Evolutionary conservation across 2,329 filamentous ascomycete species (phyloP).

Genomic region (Fusarium poae): DNA sequence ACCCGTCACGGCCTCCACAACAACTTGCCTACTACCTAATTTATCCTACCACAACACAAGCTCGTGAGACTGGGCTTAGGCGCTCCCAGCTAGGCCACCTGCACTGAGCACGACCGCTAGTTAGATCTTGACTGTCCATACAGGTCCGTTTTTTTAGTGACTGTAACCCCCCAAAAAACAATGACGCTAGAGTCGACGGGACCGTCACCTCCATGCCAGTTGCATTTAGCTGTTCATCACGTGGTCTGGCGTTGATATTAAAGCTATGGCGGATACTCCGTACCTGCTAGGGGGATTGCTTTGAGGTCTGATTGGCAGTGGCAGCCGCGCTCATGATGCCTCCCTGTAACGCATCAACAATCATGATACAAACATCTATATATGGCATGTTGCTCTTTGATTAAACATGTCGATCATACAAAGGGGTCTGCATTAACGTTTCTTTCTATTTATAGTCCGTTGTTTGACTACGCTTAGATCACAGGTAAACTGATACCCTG

Average conservation of each 20-base stretch:
- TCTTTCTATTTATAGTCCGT: not conserved
- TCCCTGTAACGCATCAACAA: not conserved
- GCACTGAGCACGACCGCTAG: slow-evolving; percentile 6
- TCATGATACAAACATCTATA: not conserved
- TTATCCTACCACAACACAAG: slow-evolving; percentile 31
- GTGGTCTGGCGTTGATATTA: slow-evolving; percentile 43
- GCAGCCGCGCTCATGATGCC: slow-evolving; percentile 35
- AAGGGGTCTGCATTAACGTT: not conserved
- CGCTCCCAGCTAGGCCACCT: slow-evolving; percentile 5
- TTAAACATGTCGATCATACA: not conserved
- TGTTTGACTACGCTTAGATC: not conserved
- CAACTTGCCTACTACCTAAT: slow-evolving; percentile 16
- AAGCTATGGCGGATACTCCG: not conserved
- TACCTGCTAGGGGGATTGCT: slow-evolving; percentile 15
- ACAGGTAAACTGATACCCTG: not conserved
- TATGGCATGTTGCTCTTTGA: not conserved
- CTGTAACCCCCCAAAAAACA: slow-evolving; percentile 20
- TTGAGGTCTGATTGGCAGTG: slow-evolving; percentile 21
- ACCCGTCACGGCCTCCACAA: slow-evolving; percentile 32
- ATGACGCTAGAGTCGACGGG: slow-evolving; percentile 1
- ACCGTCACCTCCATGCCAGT: not conserved
- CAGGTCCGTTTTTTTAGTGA: slow-evolving; percentile 32
- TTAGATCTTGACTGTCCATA: slow-evolving; percentile 11
- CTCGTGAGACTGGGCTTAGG: slow-evolving; percentile 32
- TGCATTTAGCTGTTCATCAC: slow-evolving; percentile 29